A percentile compares a stretch with the other conserved stretches of the same genome.
Conservation (phyloP, 768 basidiomycete species). For the Hemileccinum impolitum region DNA sequence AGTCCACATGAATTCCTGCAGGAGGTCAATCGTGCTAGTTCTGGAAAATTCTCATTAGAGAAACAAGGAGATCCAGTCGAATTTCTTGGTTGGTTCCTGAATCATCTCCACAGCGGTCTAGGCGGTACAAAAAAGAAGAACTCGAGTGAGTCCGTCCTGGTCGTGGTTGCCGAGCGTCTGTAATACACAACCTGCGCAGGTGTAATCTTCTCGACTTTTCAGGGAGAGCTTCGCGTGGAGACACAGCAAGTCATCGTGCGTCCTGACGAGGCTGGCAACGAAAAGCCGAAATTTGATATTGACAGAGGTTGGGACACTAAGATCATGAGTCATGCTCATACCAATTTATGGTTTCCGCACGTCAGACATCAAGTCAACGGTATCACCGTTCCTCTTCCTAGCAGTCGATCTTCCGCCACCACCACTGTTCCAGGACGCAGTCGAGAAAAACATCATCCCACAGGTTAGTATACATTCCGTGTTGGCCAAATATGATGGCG, state of each 20-base stretch:
- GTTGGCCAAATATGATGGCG: slow-evolving; percentile 91
- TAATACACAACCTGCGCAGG: slow-evolving; percentile 44
- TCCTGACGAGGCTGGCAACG: slow-evolving; percentile 66
- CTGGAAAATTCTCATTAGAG: slow-evolving; percentile 89
- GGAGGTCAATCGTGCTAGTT: slow-evolving; percentile 88
- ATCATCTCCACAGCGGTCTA: slow-evolving; percentile 87
- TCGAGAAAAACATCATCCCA: slow-evolving; percentile 98
- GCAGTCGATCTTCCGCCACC: slow-evolving; percentile 95
- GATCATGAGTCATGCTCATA: slow-evolving; percentile 4
- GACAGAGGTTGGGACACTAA: slow-evolving; percentile 67
- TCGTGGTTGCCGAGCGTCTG: slow-evolving; percentile 13
- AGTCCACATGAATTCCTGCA: slow-evolving; percentile 99
- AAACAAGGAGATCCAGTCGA: slow-evolving; percentile 95
- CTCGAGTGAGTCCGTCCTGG: slow-evolving; percentile 68
- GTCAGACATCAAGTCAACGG: slow-evolving; percentile 77
- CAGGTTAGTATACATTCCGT: slow-evolving; percentile 92
- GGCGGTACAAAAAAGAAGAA: slow-evolving; percentile 92
- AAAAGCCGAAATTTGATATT: slow-evolving; percentile 90
- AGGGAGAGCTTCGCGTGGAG: slow-evolving; percentile 90
- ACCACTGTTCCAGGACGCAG: slow-evolving; percentile 93
- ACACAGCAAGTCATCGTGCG: slow-evolving; percentile 91
- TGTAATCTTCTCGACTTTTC: slow-evolving; percentile 90
- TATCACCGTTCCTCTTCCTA: slow-evolving; percentile 93
- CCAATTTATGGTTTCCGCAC: slow-evolving; percentile 22
- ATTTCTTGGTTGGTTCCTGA: slow-evolving; percentile 93